These are phyloP conservation scores for Cercospora beticola DNA, from an alignment of 2,329 filamentous ascomycete species.

Conservation along the genomic window DNA sequence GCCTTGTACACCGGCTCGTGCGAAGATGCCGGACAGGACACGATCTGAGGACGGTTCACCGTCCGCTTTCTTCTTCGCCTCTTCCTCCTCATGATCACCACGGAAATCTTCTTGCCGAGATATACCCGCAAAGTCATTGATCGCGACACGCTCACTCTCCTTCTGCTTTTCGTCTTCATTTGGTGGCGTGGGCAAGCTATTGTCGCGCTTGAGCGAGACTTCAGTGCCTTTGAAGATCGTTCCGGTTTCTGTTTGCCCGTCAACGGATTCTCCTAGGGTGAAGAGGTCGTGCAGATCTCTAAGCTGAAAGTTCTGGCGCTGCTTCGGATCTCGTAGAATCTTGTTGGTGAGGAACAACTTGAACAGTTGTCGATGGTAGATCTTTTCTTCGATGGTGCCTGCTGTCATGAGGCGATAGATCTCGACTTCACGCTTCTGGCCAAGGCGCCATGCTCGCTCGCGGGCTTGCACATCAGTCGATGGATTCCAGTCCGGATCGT, in stretches of 20 bases:
- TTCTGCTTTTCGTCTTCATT: constrained; percentile 29
- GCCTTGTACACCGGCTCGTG: constrained; percentile 81
- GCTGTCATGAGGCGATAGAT: constrained; percentile 98
- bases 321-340: constrained; percentile 89
- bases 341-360: constrained; percentile 98
- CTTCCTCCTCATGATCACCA: constrained; percentile 33
- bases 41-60: constrained; percentile 60
- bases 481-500: constrained; percentile 98
- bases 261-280: constrained; percentile 66
- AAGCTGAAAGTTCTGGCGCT: constrained; percentile 85
- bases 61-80: constrained; percentile 23
- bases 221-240: constrained; percentile 86
- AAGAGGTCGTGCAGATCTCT: constrained; percentile 92
- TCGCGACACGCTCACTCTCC: constrained; percentile 20
- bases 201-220: constrained; percentile 57
- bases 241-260: constrained; percentile 74
- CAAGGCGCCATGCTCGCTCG: constrained; percentile 91
- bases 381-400: constrained; percentile 98
- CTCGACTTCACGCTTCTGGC: constrained; percentile 90
- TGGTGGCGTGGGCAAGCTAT: constrained; percentile 32
- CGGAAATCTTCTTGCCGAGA: constrained; percentile 47
- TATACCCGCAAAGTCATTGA: constrained; percentile 43
- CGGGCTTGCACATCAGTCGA: constrained; percentile 94
- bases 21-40: constrained; percentile 86
- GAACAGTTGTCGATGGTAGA: constrained; percentile 97